Base-by-base conservation (phyloP, 2,329 filamentous ascomycete species). In the Calonectria naviculata region DNA sequence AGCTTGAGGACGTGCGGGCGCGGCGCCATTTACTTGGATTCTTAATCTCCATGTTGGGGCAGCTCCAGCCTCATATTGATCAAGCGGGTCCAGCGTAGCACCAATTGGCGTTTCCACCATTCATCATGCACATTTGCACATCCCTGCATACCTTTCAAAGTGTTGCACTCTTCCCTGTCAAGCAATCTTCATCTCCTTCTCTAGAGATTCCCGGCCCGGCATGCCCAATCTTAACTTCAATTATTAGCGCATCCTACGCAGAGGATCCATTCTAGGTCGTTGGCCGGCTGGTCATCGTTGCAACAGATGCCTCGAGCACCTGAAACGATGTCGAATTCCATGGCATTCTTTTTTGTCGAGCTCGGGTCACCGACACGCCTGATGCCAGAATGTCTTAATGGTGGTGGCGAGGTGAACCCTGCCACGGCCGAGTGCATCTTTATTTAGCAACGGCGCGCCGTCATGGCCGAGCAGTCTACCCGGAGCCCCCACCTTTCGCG, bases 31-130 rank as follows among this genome's bases (percentile, higher is more conserved):
- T 67, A 67, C 68, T 64, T 74, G 73, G 68, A 49, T 46, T 65
- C 46, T 64, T 67, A 78, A 77, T 78, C 76, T 77, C 75, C 68
- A 77, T 49, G 56, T 73, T 69, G 66, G 61, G 54, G 58, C 65
- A 65, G 70, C 64, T 71, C 70, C 72, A 72, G 70, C 56, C 67
- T 78, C 75, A 77, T 75, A 76, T 77, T 71, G 73, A 72, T 70
- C 62, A 52, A 68, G 75, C 75, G 75, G 75, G 75, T 75, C 75
- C 67, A 47, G 67, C 70, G 71, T 44, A 61, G 70, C 66, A 52
- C 69, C 72, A 75, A 71, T 60, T 38, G 63, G 68, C 44, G 66
- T 68, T 68, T 70, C 72, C 72, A 69, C 74, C 74, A 74, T 68
- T 76, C 72, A 76, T 46, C 46, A 49, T 46, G 56, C 67, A 52